These are phyloP conservation scores for Lentinula guzmanii DNA, from an alignment of 768 basidiomycete species.

Conservation along the genomic window DNA sequence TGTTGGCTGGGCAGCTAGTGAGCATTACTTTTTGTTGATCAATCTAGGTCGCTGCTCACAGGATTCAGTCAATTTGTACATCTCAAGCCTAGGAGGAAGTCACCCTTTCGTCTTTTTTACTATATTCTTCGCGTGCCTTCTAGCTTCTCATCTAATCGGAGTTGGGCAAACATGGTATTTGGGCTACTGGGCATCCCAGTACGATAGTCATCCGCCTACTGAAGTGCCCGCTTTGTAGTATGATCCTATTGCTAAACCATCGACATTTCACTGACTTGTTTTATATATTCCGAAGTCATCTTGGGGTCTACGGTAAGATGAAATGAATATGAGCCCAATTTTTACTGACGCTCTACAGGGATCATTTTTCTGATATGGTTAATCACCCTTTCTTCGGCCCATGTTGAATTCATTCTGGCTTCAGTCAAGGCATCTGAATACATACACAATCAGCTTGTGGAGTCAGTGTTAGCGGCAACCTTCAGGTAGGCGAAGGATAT, in stretches of 20 bases:
- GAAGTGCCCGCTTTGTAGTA: constrained; percentile 23
- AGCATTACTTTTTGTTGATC: constrained; percentile 4
- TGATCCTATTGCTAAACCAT: constrained; percentile 9
- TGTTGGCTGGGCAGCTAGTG: constrained; percentile 32
- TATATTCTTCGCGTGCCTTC: constrained; percentile 7
- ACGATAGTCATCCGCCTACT: constrained; percentile 17
- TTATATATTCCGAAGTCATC: neutral
- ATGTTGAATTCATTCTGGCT: constrained; percentile 20
- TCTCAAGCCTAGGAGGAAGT: constrained; percentile 10
- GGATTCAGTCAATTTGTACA: constrained; percentile 13
- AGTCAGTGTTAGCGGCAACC: constrained; percentile 20
- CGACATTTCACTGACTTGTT: neutral
- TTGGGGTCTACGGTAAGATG: neutral
- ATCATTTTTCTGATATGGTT: constrained; percentile 7
- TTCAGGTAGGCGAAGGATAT: constrained; percentile 19
- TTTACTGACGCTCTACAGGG: constrained; percentile 12
- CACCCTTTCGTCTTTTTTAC: constrained; percentile 11
- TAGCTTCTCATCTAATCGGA: constrained; percentile 9
- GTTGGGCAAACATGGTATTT: constrained; percentile 26
- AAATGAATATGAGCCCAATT: neutral
- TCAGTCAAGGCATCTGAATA: constrained; percentile 21
- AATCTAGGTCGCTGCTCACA: neutral
- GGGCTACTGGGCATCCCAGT: constrained; percentile 28
- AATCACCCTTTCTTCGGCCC: constrained; percentile 27
- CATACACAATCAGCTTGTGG: constrained; percentile 23